Evolutionary conservation across 2,329 filamentous ascomycete species (phyloP), one percentile per base, ranked within the genome.

Genomic region (Sarocladium brachiariae): DNA sequence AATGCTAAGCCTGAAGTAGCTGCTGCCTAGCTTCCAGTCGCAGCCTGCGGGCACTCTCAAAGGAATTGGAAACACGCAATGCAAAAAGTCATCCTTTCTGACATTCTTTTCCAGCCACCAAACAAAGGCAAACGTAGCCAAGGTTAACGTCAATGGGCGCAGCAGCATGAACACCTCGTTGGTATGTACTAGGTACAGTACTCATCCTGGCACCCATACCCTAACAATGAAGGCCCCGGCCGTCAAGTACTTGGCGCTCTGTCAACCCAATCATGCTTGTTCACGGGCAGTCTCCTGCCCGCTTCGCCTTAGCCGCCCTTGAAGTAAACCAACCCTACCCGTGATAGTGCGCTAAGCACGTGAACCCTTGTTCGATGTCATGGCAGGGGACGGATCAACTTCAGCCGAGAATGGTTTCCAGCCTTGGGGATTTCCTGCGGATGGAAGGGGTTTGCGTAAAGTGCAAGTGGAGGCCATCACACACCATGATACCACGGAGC

Each of bases 281-380:
- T 47, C 43, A 24, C 25, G 43, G 24, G 25, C 43, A 24, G 33
- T 47, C 43, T 47, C 43, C 43, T 47, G 43, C 43, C 43, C 43
- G 43, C 25, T 47, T 47, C 16, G 43, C 24, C 27, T 25, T 47
- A 47, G 43, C 43, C 43, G 4, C 18, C 25, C 11, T 4, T 14
- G n/a, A 9, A 4, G 10, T 27, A n/a, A 21, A 14, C 43, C 25
- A 13, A 13, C 43, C 11, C 16, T n/a, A 21, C 8, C 10, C n/a
- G n/a, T n/a, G n/a, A n/a, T n/a, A n/a, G n/a, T 47, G 43, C 25
- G n/a, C 18, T 19, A 24, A 47, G 33, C 43, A 47, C 43, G 43
- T 47, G 43, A 25, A 25, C 25, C 39, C 39, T 23, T 43, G 16
- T 39, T 39, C 35, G 35, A 18, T 16, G 4, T 18, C n/a, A n/a